Evolutionary conservation across 306 rosid species (phyloP).

Genomic region (Corylus heterophylla): DNA sequence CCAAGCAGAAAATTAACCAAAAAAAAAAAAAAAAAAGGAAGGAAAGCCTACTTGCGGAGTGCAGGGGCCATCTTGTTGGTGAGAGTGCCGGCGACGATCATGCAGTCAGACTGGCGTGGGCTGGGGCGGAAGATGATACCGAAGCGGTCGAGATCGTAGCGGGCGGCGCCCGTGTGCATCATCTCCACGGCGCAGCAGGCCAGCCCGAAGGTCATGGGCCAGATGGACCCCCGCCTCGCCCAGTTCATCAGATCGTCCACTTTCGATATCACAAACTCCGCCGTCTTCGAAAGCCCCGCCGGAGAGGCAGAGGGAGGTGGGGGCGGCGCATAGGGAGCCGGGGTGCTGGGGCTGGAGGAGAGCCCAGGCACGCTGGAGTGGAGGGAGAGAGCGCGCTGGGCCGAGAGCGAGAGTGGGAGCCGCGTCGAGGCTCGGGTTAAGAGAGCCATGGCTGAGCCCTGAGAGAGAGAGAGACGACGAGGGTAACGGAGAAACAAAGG

Average conservation of each 20-base stretch:
- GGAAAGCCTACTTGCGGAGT: constrained; percentile 74
- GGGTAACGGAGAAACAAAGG: not conserved
- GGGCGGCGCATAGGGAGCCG: constrained; percentile 55
- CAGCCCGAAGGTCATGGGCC: constrained; percentile 98
- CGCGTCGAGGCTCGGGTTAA: constrained; percentile 56
- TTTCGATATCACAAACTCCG: constrained; percentile 88
- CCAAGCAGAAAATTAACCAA: not conserved
- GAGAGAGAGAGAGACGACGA: not conserved
- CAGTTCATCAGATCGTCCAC: constrained; percentile 94
- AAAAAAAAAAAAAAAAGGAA: not conserved
- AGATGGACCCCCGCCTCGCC: constrained; percentile 93
- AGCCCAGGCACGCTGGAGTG: constrained; percentile 69
- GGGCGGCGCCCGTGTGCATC: constrained; percentile 97
- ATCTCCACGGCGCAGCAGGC: constrained; percentile 99
- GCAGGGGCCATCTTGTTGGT: constrained; percentile 99
- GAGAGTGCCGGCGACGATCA: constrained; percentile 98
- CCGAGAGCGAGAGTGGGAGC: constrained; percentile 45
- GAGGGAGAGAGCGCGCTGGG: constrained; percentile 53
- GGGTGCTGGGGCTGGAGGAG: constrained; percentile 41
- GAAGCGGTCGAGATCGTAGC: constrained; percentile 94
- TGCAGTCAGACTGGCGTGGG: constrained; percentile 93
- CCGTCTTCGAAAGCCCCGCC: constrained; percentile 71
- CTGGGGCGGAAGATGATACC: constrained; percentile 97
- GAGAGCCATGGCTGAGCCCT: constrained; percentile 56
- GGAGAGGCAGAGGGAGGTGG: constrained; percentile 69